These are phyloP conservation scores for Viola odorata DNA, from an alignment of 345 rosid genomes.

Conservation along the genomic window DNA sequence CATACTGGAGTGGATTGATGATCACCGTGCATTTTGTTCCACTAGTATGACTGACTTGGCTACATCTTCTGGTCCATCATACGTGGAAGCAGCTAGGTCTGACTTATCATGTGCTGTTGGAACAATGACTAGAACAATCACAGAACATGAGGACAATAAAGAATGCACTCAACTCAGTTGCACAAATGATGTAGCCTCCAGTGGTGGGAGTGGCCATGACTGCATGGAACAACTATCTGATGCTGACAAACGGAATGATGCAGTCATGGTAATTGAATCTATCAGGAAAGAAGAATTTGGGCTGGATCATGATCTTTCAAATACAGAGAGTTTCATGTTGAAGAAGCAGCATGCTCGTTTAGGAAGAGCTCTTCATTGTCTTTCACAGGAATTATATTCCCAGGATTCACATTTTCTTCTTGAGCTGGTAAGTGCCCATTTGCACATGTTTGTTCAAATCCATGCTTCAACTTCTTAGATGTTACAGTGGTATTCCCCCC, in stretches of 20 bases:
- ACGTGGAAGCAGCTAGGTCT: slow-evolving; percentile 16
- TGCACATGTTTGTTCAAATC: neutral
- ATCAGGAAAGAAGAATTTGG: slow-evolving; percentile 94
- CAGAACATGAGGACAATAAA: slow-evolving; percentile 15
- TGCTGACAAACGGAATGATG: slow-evolving; percentile 29
- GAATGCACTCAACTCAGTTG: slow-evolving; percentile 26
- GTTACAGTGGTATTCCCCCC: neutral
- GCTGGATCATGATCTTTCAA: slow-evolving; percentile 56
- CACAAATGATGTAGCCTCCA: slow-evolving; percentile 19
- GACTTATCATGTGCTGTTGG: slow-evolving; percentile 25
- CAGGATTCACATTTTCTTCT: slow-evolving; percentile 99
- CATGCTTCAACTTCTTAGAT: neutral
- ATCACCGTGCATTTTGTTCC: slow-evolving; percentile 45
- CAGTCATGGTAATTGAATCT: slow-evolving; percentile 52
- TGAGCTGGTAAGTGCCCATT: slow-evolving; percentile 65
- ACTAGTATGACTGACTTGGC: slow-evolving; percentile 15
- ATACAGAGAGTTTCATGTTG: slow-evolving; percentile 60
- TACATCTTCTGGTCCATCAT: slow-evolving; percentile 17
- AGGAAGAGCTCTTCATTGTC: slow-evolving; percentile 97
- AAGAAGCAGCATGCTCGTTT: slow-evolving; percentile 96
- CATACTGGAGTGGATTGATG: slow-evolving; percentile 67
- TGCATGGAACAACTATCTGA: slow-evolving; percentile 21
- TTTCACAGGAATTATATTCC: slow-evolving; percentile 93
- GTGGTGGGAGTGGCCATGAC: slow-evolving; percentile 24
- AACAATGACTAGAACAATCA: slow-evolving; percentile 11